Conservation (phyloP, 2,329 filamentous ascomycete species). For the Aspergillus versicolor region DNA sequence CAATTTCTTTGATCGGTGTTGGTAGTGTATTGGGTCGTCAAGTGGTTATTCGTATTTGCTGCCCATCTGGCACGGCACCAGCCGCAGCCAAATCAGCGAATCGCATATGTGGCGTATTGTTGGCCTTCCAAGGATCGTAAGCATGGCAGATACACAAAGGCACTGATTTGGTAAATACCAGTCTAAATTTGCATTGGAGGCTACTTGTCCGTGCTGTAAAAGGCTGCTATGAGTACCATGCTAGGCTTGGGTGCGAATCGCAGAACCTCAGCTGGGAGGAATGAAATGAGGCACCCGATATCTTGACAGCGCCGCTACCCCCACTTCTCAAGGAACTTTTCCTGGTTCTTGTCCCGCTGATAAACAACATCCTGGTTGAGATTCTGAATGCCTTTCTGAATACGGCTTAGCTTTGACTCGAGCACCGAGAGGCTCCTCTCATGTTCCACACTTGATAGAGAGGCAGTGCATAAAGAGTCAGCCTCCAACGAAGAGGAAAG, state of each 20-base stretch:
- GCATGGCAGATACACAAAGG: background rate
- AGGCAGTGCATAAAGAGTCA: conserved; percentile 28
- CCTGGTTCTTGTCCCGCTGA: conserved; percentile 29
- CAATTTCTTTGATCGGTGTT: background rate
- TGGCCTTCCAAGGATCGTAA: background rate
- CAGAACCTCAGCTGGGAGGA: background rate
- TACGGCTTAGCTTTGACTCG: conserved; percentile 28
- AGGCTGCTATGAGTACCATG: background rate
- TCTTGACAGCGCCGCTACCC: conserved; percentile 6
- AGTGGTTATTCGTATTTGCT: background rate
- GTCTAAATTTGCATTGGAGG: background rate
- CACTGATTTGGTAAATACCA: background rate
- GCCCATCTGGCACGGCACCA: background rate
- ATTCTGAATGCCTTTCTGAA: conserved; percentile 35
- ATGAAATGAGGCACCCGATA: background rate
- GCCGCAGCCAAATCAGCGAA: conserved; percentile 1
- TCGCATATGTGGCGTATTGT: background rate
- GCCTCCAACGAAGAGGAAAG: conserved; percentile 31
- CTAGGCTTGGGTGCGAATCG: background rate
- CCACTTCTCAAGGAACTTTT: conserved; percentile 37
- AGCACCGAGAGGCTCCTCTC: conserved; percentile 28
- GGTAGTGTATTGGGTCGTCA: background rate
- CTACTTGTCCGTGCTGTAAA: background rate
- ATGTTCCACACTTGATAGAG: conserved; percentile 28
- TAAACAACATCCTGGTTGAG: conserved; percentile 34